Evolutionary conservation across 2,329 filamentous ascomycete genomes (phyloP).

Genomic region (Ophiostoma himal-ulmi): DNA sequence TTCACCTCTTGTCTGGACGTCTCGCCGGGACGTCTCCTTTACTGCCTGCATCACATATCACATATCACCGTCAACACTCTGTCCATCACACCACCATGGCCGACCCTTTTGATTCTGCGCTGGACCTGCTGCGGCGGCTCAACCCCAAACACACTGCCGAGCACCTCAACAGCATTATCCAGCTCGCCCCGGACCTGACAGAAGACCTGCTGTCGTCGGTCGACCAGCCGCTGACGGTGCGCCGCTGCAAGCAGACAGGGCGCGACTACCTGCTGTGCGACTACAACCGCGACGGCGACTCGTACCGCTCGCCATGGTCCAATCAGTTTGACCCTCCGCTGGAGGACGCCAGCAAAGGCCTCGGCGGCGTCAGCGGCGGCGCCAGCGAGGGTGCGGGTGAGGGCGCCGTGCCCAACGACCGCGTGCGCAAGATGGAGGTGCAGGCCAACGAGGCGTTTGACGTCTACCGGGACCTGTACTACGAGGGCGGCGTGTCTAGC

Average conservation of each 20-base stretch:
- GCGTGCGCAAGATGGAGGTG: constrained; percentile 89
- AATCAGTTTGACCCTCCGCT: constrained; percentile 95
- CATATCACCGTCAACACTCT: neutral
- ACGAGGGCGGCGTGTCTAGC: constrained; percentile 90
- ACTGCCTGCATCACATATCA: neutral
- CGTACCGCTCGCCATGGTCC: constrained; percentile 96
- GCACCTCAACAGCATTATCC: constrained; percentile 85
- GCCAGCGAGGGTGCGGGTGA: constrained; percentile 59
- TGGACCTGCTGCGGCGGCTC: constrained; percentile 94
- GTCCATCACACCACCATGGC: constrained; percentile 34
- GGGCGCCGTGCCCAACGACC: constrained; percentile 80
- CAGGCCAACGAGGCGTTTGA: constrained; percentile 94
- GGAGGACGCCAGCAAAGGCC: constrained; percentile 51
- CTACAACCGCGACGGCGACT: constrained; percentile 98
- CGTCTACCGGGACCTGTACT: constrained; percentile 92
- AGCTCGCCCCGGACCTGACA: constrained; percentile 81
- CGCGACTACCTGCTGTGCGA: constrained; percentile 97
- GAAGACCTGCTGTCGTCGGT: constrained; percentile 97
- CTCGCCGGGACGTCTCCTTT: neutral
- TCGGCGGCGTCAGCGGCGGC: constrained; percentile 45
- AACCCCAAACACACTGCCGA: constrained; percentile 86
- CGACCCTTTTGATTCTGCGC: constrained; percentile 69
- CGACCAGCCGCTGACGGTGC: constrained; percentile 85
- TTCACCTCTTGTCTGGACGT: neutral
- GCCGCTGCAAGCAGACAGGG: constrained; percentile 79